Conservation (phyloP, 805 yeast genomes). For the Pichia deserticola region DNA sequence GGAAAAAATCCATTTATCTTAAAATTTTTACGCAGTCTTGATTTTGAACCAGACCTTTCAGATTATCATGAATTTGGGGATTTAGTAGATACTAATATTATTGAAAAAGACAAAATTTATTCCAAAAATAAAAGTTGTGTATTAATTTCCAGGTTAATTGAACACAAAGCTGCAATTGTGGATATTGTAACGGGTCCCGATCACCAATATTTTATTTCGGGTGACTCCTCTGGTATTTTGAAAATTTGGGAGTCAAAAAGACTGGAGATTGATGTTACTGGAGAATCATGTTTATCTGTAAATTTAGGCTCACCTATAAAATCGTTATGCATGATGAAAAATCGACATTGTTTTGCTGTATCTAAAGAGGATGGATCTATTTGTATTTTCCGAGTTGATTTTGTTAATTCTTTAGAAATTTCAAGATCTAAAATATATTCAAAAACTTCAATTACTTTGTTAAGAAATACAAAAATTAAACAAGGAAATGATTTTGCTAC, state of each 20-base stretch:
- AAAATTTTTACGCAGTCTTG: constrained; percentile 45
- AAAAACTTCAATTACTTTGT: constrained; percentile 18
- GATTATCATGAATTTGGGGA: constrained; percentile 68
- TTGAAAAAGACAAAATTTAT: background rate
- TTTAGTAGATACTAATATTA: constrained; percentile 6
- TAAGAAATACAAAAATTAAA: constrained; percentile 36
- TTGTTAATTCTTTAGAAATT: constrained; percentile 14
- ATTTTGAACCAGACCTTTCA: constrained; percentile 48
- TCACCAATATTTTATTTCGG: constrained; percentile 62
- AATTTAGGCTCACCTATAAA: constrained; percentile 45
- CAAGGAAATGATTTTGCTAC: constrained; percentile 34
- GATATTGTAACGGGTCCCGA: constrained; percentile 54
- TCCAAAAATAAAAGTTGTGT: background rate
- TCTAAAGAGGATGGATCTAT: constrained; percentile 41
- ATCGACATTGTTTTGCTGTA: constrained; percentile 53
- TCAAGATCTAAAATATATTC: constrained; percentile 4
- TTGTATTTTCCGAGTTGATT: constrained; percentile 34
- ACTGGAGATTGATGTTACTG: constrained; percentile 54
- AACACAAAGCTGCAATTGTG: constrained; percentile 53
- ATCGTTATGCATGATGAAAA: constrained; percentile 42
- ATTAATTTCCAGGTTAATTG: constrained; percentile 56
- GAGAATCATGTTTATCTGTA: constrained; percentile 39
- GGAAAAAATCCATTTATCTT: constrained; percentile 62
- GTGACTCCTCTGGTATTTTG: constrained; percentile 65
- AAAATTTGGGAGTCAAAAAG: constrained; percentile 72